phyloP scores from a whole-genome alignment of 352 stramenopile genomes.

The Phytophthora capsici region DNA sequence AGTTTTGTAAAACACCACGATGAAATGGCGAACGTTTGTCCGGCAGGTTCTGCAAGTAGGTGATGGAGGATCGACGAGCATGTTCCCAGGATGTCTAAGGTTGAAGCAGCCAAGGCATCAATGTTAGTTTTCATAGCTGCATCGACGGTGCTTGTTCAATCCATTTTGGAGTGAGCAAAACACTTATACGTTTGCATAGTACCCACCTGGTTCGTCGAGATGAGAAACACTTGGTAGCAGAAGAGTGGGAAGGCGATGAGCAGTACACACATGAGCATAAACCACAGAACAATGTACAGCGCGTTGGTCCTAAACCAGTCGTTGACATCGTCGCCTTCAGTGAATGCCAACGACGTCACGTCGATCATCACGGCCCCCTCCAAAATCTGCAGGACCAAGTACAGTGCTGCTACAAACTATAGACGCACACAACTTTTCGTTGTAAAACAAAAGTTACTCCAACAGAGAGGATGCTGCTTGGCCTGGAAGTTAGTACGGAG shows the following conservation, averaged over 20 bases:
- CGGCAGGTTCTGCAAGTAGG: conserved; percentile 69
- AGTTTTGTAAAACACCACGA: conserved; percentile 64
- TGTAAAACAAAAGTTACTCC: no score
- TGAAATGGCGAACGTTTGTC: conserved; percentile 72
- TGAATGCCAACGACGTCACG: conserved; percentile 59
- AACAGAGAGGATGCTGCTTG: no score
- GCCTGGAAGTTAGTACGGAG: no score
- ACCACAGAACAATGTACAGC: conserved; percentile 67
- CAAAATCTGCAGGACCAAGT: conserved; percentile 60
- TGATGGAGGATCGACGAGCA: conserved; percentile 69
- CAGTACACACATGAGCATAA: conserved; percentile 63
- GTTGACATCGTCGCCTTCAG: conserved; percentile 59
- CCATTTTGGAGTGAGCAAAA: no score
- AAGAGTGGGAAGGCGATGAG: conserved; percentile 68
- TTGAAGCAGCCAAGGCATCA: not conserved
- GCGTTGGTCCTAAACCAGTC: conserved; percentile 80
- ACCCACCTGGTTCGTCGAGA: conserved; percentile 66
- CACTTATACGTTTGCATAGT: not conserved
- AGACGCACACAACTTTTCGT: no score
- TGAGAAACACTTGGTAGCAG: conserved; percentile 72
- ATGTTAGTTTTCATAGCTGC: not conserved
- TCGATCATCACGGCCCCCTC: conserved; percentile 58
- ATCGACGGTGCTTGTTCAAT: no score
- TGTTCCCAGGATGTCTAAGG: conserved; percentile 82
- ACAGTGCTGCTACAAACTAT: no score